These are phyloP conservation scores for Dothideomycetes sp. DNA, from an alignment of 2,329 filamentous ascomycete species.

Conservation along the genomic window DNA sequence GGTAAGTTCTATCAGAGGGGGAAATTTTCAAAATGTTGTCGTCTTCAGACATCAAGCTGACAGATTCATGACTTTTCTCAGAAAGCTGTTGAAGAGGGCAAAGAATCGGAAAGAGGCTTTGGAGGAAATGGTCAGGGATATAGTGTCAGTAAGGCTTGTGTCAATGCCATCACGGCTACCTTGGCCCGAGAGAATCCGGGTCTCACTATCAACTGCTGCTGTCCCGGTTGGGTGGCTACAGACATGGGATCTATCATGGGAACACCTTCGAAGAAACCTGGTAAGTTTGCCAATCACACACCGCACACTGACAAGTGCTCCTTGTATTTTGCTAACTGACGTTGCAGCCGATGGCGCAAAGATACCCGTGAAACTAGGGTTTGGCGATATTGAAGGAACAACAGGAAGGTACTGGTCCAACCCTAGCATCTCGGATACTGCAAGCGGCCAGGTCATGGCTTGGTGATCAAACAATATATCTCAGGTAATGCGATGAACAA, in stretches of 20 bases:
- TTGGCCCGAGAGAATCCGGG: conserved; percentile 24
- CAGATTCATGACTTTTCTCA: no score
- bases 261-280: conserved; percentile 24
- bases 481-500: no score
- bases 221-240: conserved; percentile 31
- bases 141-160: conserved; percentile 27
- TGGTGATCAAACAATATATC: no score
- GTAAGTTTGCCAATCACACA: not conserved
- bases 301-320: not conserved
- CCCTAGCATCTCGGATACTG: conserved; percentile 24
- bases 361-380: conserved; percentile 28
- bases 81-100: conserved; percentile 17
- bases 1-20: conserved; percentile 16
- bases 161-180: conserved; percentile 26
- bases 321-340: not conserved
- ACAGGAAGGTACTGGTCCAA: conserved; percentile 31
- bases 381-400: conserved; percentile 26
- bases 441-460: conserved; percentile 23
- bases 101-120: conserved; percentile 23
- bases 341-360: conserved; percentile 25
- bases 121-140: conserved; percentile 23
- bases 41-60: conserved; percentile 2
- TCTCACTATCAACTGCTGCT: conserved; percentile 29
- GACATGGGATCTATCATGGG: conserved; percentile 28
- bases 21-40: not conserved